A percentile compares a stretch with the other conserved stretches of the same genome.
phyloP scores from a whole-genome alignment of 805 yeast species.

The Saccharomycopsis amapae region DNA sequence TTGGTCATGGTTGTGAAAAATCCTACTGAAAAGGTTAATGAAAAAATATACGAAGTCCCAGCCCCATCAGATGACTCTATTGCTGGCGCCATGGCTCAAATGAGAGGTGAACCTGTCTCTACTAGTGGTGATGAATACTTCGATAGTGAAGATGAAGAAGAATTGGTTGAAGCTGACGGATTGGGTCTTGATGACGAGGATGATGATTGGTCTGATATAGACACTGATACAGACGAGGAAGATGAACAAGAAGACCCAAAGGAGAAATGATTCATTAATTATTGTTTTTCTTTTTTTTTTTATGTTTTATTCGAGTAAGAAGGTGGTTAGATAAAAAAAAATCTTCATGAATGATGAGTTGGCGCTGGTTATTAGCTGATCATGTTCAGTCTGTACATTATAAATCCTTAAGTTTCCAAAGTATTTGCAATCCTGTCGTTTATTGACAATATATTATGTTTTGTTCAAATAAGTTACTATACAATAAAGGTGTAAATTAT shows the following conservation, averaged over 20 bases:
- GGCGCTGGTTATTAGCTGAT: too few relatives aligned
- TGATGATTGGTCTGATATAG: constrained; percentile 43
- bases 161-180: constrained; percentile 19
- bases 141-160: constrained; percentile 36
- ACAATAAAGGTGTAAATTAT: background rate
- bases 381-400: too few relatives aligned
- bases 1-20: constrained; percentile 53
- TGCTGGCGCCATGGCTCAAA: constrained; percentile 67
- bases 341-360: too few relatives aligned
- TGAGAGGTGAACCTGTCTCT: constrained; percentile 44
- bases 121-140: constrained; percentile 31
- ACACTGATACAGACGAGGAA: constrained; percentile 61
- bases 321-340: too few relatives aligned
- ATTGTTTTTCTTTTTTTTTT: constrained; percentile 1
- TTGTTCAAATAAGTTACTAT: too few relatives aligned
- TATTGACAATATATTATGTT: too few relatives aligned
- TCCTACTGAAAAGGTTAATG: constrained; percentile 22
- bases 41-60: constrained; percentile 44
- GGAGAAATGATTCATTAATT: constrained; percentile 3
- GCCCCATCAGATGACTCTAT: constrained; percentile 70
- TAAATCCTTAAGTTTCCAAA: too few relatives aligned
- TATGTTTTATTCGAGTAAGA: background rate
- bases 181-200: constrained; percentile 37
- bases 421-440: too few relatives aligned
- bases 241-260: constrained; percentile 27